A percentile compares a stretch with the other conserved stretches of the same genome.
phyloP scores from a whole-genome alignment of 192 early-diverging fungal genomes.

The Coemansia sp. region DNA sequence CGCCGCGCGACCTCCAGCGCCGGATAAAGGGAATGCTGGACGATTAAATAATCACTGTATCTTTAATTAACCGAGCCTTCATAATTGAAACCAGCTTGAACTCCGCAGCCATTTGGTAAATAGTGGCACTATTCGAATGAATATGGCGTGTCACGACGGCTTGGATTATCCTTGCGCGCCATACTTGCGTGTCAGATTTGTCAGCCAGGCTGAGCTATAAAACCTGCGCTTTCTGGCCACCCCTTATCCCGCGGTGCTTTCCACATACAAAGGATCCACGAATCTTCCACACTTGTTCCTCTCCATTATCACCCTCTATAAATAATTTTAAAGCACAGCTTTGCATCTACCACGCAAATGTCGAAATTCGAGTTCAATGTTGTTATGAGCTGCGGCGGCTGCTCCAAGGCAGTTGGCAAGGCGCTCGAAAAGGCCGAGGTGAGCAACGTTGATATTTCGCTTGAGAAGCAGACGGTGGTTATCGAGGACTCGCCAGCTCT shows the following conservation, averaged over 20 bases:
- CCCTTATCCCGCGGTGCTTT: not conserved
- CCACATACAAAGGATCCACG: not conserved
- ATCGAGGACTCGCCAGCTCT: not conserved
- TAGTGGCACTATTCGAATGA: not conserved
- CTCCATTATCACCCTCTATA: not conserved
- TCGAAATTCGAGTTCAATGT: conserved; percentile 13
- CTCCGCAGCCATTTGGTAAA: not conserved
- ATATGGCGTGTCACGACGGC: not conserved
- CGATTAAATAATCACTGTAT: conserved; percentile 22
- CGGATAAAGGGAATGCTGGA: conserved; percentile 44
- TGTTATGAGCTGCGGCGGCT: conserved; percentile 21
- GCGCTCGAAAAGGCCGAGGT: conserved; percentile 13
- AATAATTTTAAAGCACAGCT: not conserved
- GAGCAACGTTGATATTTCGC: not conserved
- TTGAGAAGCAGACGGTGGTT: not conserved
- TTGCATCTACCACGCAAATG: not conserved
- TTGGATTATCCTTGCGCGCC: not conserved
- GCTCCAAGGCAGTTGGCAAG: conserved; percentile 20
- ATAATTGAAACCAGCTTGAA: not conserved
- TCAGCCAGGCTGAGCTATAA: not conserved
- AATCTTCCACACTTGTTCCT: conserved; percentile 2
- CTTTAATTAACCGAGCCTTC: not conserved
- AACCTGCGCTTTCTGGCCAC: not conserved
- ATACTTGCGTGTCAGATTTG: not conserved
- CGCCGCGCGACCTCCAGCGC: conserved; percentile 46